Evolutionary conservation across 345 rosid genomes (phyloP), one percentile per base, ranked within the genome.

Genomic region (Linum lewisii): DNA sequence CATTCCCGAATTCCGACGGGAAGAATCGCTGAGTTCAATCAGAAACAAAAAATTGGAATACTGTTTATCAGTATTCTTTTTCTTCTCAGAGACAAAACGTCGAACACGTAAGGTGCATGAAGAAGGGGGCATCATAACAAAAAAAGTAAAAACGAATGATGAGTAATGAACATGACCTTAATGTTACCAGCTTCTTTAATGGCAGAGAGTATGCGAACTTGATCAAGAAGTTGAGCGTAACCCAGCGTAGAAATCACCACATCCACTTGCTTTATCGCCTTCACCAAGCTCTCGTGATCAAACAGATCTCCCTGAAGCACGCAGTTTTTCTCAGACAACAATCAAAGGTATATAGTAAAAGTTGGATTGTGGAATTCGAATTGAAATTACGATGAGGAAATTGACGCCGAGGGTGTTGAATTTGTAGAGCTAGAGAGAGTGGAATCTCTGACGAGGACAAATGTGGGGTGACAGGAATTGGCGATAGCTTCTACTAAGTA

Each of bases 401-500:
- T 29, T 29, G 34, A 62, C 65, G 21, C 65, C 65, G 2, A 26
- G 58, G 29, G 19, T 29, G 50, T 52, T 62, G 58, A 62, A 62
- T 1, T 52, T 21, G 47, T 32, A 0, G 73, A 76, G 62, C 68
- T 63, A 24, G 77, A 64, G 54, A 75, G 68, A 7, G 77, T 69
- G 23, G 68, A 37, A 34, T 76, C 73, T 66, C 81, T 69, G 38
- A 79, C 67, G 67, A 79, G 82, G 24, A 75, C 75, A 64, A 75
- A 85, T 15, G 95, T 87, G 1, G 80, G 87, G 66, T 84, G 90
- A 13, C 58, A 68, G 59, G 63, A 78, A 54, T 71, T 59, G 37
- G 83, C 72, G 69, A 85, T 79, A 64, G 69, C 77, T 61, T 63
- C 67, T 32, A 88, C 87, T 61, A 85, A 66, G 37, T 76, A 76